phyloP scores from a whole-genome alignment of 345 rosid genomes.

The Lepidium aucheri region DNA sequence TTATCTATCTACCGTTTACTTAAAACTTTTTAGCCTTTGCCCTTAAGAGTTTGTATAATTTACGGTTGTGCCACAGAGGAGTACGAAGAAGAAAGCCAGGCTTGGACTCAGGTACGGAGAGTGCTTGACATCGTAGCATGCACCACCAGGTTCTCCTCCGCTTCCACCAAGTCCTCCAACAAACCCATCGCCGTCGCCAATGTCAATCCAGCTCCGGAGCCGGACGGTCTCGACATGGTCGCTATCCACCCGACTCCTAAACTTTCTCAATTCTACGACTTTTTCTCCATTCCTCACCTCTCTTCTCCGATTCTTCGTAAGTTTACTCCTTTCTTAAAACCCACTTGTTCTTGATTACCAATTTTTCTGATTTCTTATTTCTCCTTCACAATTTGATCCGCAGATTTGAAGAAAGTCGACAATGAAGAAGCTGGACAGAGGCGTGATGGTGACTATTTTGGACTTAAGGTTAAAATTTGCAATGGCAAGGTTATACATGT shows the following conservation, averaged over 20 bases:
- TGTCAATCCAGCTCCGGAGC: constrained; percentile 8
- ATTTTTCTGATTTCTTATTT: background rate
- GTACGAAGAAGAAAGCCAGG: constrained; percentile 56
- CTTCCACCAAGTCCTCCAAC: constrained; percentile 25
- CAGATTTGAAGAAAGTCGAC: constrained; percentile 44
- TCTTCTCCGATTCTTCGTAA: constrained; percentile 75
- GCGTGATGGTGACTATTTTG: constrained; percentile 18
- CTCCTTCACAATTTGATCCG: background rate
- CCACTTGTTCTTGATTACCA: background rate
- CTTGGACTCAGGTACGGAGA: constrained; percentile 65
- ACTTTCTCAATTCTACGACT: constrained; percentile 81
- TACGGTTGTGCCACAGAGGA: constrained; percentile 53
- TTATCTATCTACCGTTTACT: background rate
- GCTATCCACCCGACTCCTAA: constrained; percentile 67
- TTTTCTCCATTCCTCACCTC: constrained; percentile 70
- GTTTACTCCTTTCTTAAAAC: background rate
- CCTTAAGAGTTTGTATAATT: constrained; percentile 4
- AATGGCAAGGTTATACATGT: constrained; percentile 68
- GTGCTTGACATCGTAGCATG: constrained; percentile 83
- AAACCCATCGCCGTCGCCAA: constrained; percentile 5
- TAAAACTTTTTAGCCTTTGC: background rate
- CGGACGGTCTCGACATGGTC: constrained; percentile 33
- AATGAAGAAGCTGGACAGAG: constrained; percentile 20
- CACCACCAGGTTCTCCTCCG: constrained; percentile 55
- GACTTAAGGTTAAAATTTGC: constrained; percentile 62